phyloP scores from a whole-genome alignment of 768 basidiomycete genomes.

The Suillus paluster region DNA sequence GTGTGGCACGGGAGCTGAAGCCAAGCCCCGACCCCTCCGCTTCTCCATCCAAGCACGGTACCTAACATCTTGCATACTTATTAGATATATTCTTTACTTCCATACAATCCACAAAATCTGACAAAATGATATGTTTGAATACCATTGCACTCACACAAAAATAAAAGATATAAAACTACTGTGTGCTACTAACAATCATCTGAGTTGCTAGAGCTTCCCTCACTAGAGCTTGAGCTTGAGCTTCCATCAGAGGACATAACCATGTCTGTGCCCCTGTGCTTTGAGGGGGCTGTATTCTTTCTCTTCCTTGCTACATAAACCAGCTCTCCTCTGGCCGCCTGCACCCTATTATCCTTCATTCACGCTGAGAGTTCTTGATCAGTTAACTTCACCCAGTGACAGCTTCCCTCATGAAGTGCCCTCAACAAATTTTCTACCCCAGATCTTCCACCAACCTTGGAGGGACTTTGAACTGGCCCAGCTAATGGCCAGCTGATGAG shows the following conservation, averaged over 20 bases:
- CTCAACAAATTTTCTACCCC: not conserved
- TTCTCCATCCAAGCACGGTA: no score
- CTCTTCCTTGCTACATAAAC: not conserved
- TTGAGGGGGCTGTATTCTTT: not conserved
- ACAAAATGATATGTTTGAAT: not conserved
- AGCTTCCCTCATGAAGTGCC: not conserved
- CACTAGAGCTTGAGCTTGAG: no score
- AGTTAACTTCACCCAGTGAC: not conserved
- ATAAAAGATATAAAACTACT: not conserved
- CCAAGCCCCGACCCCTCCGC: no score
- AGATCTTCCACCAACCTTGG: constrained; percentile 3
- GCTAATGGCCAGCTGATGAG: not conserved
- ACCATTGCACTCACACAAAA: not conserved
- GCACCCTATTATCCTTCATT: not conserved
- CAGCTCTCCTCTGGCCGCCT: not conserved
- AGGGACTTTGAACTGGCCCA: constrained; percentile 1
- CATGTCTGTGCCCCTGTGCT: not conserved
- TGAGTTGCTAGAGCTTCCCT: no score
- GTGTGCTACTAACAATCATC: not conserved
- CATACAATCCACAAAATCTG: not conserved
- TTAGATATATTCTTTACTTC: not conserved
- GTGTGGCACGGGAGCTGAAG: no score
- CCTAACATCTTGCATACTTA: no score
- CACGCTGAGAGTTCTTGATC: not conserved
- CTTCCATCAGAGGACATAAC: not conserved